Conservation (phyloP, 1,139 yeast genomes). For the Pichia sp. region DNA sequence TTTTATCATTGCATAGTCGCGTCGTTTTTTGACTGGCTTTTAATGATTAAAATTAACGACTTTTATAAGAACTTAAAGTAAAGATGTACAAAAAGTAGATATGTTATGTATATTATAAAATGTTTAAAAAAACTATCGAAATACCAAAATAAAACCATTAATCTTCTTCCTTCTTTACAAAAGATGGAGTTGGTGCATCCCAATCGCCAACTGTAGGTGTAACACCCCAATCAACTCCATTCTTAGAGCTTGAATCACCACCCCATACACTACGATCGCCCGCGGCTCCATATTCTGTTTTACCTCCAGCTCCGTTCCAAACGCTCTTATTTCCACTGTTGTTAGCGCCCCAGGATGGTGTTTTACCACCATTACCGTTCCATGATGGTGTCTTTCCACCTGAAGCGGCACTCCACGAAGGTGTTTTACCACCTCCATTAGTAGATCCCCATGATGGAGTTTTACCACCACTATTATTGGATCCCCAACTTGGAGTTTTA, state of each 20-base stretch:
- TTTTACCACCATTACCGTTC: slow-evolving; percentile 39
- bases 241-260: slow-evolving; percentile 21
- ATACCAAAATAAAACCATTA: slow-evolving; percentile 6
- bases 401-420: slow-evolving; percentile 38
- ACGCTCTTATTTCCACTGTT: slow-evolving; percentile 36
- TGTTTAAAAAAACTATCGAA: not conserved
- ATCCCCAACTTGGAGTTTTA: slow-evolving; percentile 22
- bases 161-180: slow-evolving; percentile 21
- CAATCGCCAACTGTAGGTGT: slow-evolving; percentile 39
- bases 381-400: slow-evolving; percentile 44
- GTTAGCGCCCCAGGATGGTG: slow-evolving; percentile 38
- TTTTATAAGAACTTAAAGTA: too few relatives aligned
- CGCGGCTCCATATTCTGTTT: slow-evolving; percentile 48
- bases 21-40: too few relatives aligned
- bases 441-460: slow-evolving; percentile 25
- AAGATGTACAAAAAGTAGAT: too few relatives aligned
- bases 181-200: slow-evolving; percentile 31
- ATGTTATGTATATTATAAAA: not conserved
- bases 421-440: slow-evolving; percentile 45
- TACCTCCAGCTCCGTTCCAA: slow-evolving; percentile 44
- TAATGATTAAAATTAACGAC: too few relatives aligned
- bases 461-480: slow-evolving; percentile 16
- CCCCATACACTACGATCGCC: slow-evolving; percentile 40
- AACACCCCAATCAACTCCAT: slow-evolving; percentile 28
- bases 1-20: too few relatives aligned